Percentiles rank a stretch among this genome's conserved stretches.
phyloP scores from a whole-genome alignment of 2,329 filamentous ascomycete genomes.

The Penicillium sp. region DNA sequence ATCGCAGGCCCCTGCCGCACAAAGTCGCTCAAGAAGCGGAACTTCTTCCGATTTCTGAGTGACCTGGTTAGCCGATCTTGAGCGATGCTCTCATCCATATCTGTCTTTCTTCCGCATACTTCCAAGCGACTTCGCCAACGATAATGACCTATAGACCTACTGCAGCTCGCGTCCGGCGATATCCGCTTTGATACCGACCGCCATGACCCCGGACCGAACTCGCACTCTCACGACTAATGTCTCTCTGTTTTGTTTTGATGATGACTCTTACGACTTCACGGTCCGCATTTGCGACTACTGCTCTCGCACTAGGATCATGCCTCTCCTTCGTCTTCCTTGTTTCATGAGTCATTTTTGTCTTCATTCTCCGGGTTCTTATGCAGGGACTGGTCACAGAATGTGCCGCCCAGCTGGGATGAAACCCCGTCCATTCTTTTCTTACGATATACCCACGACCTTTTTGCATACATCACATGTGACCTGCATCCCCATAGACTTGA shows the following conservation, averaged over 20 bases:
- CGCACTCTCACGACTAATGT: conserved; percentile 39
- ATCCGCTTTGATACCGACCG: background rate
- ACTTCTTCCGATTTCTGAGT: conserved; percentile 50
- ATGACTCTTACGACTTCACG: conserved; percentile 38
- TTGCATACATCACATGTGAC: conserved; percentile 1
- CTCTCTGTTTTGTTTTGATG: conserved; percentile 26
- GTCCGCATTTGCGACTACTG: conserved; percentile 39
- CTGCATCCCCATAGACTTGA: conserved; percentile 2
- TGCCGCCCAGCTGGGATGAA: conserved; percentile 10
- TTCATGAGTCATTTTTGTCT: conserved; percentile 21
- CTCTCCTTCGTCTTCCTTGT: conserved; percentile 32
- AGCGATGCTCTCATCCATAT: conserved; percentile 2
- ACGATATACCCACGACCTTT: conserved; percentile 22
- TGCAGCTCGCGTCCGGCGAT: conserved; percentile 29
- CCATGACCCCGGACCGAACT: background rate
- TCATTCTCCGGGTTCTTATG: conserved; percentile 5
- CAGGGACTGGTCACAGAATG: background rate
- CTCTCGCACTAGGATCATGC: conserved; percentile 36
- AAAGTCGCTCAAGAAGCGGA: conserved; percentile 47
- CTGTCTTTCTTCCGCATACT: conserved; percentile 10
- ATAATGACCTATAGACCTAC: conserved; percentile 37
- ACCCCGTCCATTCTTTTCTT: conserved; percentile 26
- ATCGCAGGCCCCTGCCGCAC: conserved; percentile 51
- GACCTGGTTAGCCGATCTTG: conserved; percentile 45
- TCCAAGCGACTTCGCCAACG: conserved; percentile 21